A percentile compares a stretch with the other conserved stretches of the same genome.
Conservation (phyloP, 441 rosid species). For the Isatis lusitanica region DNA sequence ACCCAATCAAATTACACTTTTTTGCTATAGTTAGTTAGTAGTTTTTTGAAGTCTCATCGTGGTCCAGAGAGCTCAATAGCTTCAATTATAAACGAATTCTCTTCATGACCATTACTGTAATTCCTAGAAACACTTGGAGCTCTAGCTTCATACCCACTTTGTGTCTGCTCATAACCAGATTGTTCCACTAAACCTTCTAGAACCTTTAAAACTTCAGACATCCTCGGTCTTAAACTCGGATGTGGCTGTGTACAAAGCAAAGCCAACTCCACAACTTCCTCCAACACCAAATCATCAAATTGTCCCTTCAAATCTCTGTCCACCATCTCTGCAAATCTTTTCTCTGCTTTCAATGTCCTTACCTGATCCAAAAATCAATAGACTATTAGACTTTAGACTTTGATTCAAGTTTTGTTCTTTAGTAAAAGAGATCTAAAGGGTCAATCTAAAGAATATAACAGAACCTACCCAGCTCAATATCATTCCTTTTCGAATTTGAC, state of each 20-base stretch:
- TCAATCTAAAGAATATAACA: background rate
- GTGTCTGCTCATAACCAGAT: conserved; percentile 48
- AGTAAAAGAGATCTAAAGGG: background rate
- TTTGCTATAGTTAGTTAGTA: background rate
- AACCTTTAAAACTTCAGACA: conserved; percentile 72
- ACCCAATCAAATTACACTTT: conserved; percentile 30
- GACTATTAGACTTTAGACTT: too few relatives aligned
- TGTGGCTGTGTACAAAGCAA: conserved; percentile 72
- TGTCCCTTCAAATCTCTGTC: conserved; percentile 79
- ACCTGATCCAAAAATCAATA: conserved; percentile 46
- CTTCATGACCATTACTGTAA: conserved; percentile 58
- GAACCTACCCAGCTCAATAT: conserved; percentile 78
- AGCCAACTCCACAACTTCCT: conserved; percentile 63
- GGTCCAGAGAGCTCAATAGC: conserved; percentile 98
- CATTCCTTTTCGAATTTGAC: conserved; percentile 87
- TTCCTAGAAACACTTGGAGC: conserved; percentile 58
- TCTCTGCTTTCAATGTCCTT: conserved; percentile 70
- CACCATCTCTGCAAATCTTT: conserved; percentile 61
- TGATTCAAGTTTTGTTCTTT: background rate
- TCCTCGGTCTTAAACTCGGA: conserved; percentile 70
- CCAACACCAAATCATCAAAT: conserved; percentile 63
- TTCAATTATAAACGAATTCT: conserved; percentile 82
- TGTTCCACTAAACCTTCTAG: conserved; percentile 70
- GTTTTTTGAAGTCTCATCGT: conserved; percentile 40
- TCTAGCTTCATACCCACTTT: conserved; percentile 47